A percentile compares a stretch with the other conserved stretches of the same genome.
These are phyloP conservation scores for Macadamia integrifolia DNA, from an alignment of 164 flowering plant species.

Conservation along the genomic window DNA sequence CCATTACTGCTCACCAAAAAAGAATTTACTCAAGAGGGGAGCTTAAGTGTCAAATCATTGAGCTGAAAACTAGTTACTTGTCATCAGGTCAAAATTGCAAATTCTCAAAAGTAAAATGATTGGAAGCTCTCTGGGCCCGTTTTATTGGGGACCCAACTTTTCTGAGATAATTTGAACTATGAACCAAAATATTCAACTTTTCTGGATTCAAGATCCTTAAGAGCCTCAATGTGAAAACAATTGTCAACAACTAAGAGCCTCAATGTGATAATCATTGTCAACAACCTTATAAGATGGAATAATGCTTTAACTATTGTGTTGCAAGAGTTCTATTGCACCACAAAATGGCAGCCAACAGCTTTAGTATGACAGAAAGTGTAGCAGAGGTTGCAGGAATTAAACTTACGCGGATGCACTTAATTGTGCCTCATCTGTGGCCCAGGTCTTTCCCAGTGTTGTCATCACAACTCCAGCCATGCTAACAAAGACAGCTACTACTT, in stretches of 20 bases:
- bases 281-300: no score
- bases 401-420: constrained; percentile 51
- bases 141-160: no score
- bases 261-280: not conserved
- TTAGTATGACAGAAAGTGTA: not conserved
- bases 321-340: not conserved
- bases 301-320: no score
- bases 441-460: constrained; percentile 98
- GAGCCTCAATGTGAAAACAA: not conserved
- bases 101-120: no score
- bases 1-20: constrained; percentile 40
- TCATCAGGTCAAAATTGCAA: not conserved
- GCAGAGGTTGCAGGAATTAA: not conserved
- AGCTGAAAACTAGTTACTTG: not conserved
- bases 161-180: no score
- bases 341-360: not conserved
- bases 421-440: constrained; percentile 88
- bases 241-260: not conserved
- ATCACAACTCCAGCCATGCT: constrained; percentile 95
- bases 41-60: not conserved
- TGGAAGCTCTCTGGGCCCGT: no score
- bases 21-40: not conserved
- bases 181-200: no score
- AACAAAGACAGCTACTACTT: constrained; percentile 88
- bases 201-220: not conserved